Conservation (phyloP, 768 basidiomycete species). For the Hericium rajendrae region DNA sequence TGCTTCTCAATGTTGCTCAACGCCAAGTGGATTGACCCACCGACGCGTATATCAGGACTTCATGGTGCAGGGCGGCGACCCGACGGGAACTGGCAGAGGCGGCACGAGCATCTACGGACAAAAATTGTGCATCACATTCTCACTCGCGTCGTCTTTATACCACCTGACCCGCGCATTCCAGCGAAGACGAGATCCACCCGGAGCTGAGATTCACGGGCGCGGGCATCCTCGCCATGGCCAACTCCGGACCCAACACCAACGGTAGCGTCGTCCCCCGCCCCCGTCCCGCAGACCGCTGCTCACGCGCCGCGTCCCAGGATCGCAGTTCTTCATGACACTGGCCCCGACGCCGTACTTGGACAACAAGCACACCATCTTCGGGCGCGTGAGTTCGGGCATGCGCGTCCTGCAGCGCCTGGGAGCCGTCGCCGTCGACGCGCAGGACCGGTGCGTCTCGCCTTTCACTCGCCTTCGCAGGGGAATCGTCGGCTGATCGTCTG, state of each 20-base stretch:
- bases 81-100: slow-evolving; percentile 90
- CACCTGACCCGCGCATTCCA: slow-evolving; percentile 19
- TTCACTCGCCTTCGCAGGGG: neutral
- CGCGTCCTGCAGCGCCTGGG: slow-evolving; percentile 86
- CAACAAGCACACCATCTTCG: slow-evolving; percentile 83
- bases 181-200: slow-evolving; percentile 85
- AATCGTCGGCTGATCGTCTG: neutral
- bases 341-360: slow-evolving; percentile 78
- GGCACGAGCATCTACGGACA: slow-evolving; percentile 84
- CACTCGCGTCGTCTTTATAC: neutral
- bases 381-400: slow-evolving; percentile 87
- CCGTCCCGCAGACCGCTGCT: slow-evolving; percentile 3
- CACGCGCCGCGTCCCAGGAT: slow-evolving; percentile 45
- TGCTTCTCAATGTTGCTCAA: neutral
- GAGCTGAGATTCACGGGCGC: slow-evolving; percentile 93
- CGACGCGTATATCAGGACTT: slow-evolving; percentile 54
- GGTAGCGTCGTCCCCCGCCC: slow-evolving; percentile 32
- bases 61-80: slow-evolving; percentile 95
- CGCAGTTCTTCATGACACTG: slow-evolving; percentile 90
- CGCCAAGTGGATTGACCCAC: neutral
- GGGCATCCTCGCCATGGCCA: slow-evolving; percentile 95
- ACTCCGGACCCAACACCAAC: slow-evolving; percentile 91
- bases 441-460: slow-evolving; percentile 58
- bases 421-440: slow-evolving; percentile 79
- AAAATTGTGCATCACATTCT: slow-evolving; percentile 54